Conservation (phyloP, 2,329 filamentous ascomycete genomes). For the Zymoseptoria tritici region DNA sequence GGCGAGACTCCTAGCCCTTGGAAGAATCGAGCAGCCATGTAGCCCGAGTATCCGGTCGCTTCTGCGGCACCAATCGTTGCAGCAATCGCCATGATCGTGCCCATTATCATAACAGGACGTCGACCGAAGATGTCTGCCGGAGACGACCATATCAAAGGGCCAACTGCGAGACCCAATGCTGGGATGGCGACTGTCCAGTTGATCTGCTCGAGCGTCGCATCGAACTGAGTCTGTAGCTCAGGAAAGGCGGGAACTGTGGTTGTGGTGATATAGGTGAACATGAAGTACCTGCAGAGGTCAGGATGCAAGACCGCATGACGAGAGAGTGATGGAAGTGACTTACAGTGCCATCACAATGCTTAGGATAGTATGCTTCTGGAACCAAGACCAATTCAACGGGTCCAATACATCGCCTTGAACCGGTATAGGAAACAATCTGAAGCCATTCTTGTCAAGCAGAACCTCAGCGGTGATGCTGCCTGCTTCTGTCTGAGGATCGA, state of each 20-base stretch:
- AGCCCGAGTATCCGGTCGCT: constrained; percentile 6
- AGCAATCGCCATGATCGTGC: constrained; percentile 11
- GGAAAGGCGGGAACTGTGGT: constrained; percentile 14
- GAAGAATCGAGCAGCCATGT: constrained; percentile 15
- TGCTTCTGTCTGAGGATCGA: constrained; percentile 5
- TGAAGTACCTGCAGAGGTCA: constrained; percentile 10
- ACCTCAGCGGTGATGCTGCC: constrained; percentile 7
- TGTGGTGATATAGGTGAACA: constrained; percentile 17
- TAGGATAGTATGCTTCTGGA: constrained; percentile 13
- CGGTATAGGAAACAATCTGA: constrained; percentile 10
- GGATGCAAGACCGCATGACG: neutral
- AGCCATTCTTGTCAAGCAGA: constrained; percentile 13
- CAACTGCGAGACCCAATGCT: constrained; percentile 10
- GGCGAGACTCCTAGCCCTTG: constrained; percentile 13
- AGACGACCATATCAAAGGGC: constrained; percentile 13
- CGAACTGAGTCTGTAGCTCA: constrained; percentile 10
- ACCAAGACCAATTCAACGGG: constrained; percentile 12
- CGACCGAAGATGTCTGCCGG: constrained; percentile 15
- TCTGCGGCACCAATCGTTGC: constrained; percentile 14
- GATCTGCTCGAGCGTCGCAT: constrained; percentile 12
- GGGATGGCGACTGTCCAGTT: constrained; percentile 17
- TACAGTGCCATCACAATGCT: constrained; percentile 13
- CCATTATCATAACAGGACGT: constrained; percentile 13
- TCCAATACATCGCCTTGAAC: constrained; percentile 11
- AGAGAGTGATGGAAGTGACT: neutral